A percentile compares a stretch with the other conserved stretches of the same genome.
Conservation (phyloP, 805 yeast species). For the Lachancea mirantina region DNA sequence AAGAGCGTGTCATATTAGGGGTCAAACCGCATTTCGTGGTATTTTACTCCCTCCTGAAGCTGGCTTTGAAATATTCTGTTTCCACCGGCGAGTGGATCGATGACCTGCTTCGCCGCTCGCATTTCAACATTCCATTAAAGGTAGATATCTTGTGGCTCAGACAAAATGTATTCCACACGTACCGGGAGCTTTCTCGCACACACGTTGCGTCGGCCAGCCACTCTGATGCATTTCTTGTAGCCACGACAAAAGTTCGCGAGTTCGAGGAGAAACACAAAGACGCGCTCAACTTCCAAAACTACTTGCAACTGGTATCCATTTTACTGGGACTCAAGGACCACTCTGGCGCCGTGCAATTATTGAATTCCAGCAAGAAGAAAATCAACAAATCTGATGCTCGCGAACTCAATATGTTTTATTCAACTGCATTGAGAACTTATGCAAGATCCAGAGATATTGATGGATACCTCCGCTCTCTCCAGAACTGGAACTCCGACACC, state of each 20-base stretch:
- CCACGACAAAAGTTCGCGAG: conserved; percentile 9
- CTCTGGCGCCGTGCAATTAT: conserved; percentile 6
- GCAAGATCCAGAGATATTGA: conserved; percentile 12
- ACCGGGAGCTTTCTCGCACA: conserved; percentile 1
- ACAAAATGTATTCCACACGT: conserved; percentile 9
- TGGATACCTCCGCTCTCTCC: conserved; percentile 12
- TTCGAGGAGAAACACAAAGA: conserved; percentile 13
- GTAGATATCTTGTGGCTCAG: conserved; percentile 21
- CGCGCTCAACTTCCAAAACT: conserved; percentile 18
- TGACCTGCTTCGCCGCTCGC: conserved; percentile 12
- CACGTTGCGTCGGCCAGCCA: not conserved
- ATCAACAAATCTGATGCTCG: conserved; percentile 11
- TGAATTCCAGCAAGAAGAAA: conserved; percentile 8
- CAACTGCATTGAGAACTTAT: conserved; percentile 15
- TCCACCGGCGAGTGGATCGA: conserved; percentile 16
- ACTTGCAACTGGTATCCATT: conserved; percentile 18
- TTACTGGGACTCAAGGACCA: conserved; percentile 13
- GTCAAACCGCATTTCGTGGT: conserved; percentile 17
- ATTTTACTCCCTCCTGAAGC: conserved; percentile 16
- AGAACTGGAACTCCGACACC: conserved; percentile 23
- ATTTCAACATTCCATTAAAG: conserved; percentile 17
- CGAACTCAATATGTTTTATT: conserved; percentile 22
- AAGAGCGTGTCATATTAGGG: conserved; percentile 20
- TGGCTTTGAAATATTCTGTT: conserved; percentile 12
- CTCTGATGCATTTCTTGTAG: conserved; percentile 4